Base-by-base conservation (phyloP, 2,329 filamentous ascomycete genomes). In the Lasiodiplodia citricola region DNA sequence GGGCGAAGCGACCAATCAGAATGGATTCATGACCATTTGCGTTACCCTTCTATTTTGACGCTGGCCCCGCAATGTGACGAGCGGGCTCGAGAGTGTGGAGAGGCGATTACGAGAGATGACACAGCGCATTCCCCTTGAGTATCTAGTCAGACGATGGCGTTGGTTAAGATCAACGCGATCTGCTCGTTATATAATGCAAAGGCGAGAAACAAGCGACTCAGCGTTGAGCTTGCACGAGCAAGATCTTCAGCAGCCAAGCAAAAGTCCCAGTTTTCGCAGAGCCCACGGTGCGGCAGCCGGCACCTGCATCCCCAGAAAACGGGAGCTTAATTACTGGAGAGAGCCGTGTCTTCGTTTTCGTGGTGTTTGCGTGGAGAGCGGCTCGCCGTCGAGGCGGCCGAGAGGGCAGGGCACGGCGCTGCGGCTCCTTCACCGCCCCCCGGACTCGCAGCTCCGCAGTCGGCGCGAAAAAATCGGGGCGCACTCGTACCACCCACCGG, bases 281-380 rank as follows among this genome's bases (percentile, higher is more conserved):
- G 38, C 28, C 38, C 60, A 64, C 44, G 60, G 60, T 13, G 28
- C 44, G 37, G 44, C 47, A 52, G 14, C 51, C 47, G 60, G 44
- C 60, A 64, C 44, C 60, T 64, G 60, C 60, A 21, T 52, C 60
- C 60, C 60, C 60, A 38, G 60, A 64, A 25, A 38, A 31, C 60
- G 60, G 60, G 44, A 64, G 60, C 47, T 52, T 52, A 52, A 52
- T 38, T 47, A 4, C 18, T 28, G 60, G 37, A 31, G 44, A 16
- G n/a, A 23, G n/a, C 13, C 44, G 25, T 8, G 11, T 18, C 25
- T 7, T 37, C 44, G 28, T 28, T 25, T 57, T 51, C 60, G 60
- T 47, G 60, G 60, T 52, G 47, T 52, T 52, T 47, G 25, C 8
- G 28, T n/a, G 6, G 41, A 8, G 41, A 18, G 10, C 44, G 44